These are phyloP conservation scores for Mortierella sp. DNA, from an alignment of 371 early-diverging fungal genomes.

Conservation along the genomic window DNA sequence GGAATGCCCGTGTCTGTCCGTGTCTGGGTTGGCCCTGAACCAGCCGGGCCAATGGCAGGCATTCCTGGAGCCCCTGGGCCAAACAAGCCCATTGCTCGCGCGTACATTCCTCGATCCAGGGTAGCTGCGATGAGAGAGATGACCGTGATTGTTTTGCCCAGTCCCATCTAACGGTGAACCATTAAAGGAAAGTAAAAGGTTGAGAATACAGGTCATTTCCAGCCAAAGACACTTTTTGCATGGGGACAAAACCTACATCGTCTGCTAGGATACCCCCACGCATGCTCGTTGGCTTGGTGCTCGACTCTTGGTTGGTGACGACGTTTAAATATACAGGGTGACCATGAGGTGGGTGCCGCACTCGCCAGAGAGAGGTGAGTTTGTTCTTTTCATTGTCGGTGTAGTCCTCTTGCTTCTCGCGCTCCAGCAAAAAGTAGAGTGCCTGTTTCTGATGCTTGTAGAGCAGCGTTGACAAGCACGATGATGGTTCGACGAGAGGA, in stretches of 20 bases:
- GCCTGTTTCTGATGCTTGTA: slow-evolving; percentile 72
- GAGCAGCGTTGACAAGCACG: slow-evolving; percentile 55
- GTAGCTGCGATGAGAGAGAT: slow-evolving; percentile 60
- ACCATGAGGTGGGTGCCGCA: slow-evolving; percentile 31
- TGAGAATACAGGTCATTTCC: no score
- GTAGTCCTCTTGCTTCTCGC: slow-evolving; percentile 57
- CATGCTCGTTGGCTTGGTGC: slow-evolving; percentile 45
- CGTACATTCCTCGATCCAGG: slow-evolving; percentile 16
- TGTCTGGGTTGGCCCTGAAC: slow-evolving; percentile 1
- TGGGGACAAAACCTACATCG: slow-evolving; percentile 13
- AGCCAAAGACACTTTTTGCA: not conserved
- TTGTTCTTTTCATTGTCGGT: slow-evolving; percentile 32
- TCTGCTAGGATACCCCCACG: slow-evolving; percentile 35
- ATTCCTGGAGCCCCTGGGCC: not conserved
- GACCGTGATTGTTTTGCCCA: slow-evolving; percentile 70
- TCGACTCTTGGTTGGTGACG: slow-evolving; percentile 55
- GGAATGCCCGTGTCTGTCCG: slow-evolving; percentile 8
- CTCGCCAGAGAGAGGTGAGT: slow-evolving; percentile 34
- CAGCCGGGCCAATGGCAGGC: not conserved
- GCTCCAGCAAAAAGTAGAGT: slow-evolving; percentile 62
- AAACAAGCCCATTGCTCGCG: not conserved
- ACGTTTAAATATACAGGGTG: slow-evolving; percentile 54
- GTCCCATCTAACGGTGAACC: slow-evolving; percentile 57
- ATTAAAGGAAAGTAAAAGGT: not conserved
- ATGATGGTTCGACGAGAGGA: slow-evolving; percentile 56